Percentiles rank a stretch among this genome's conserved stretches.
These are phyloP conservation scores for Orbilia quercus DNA, from an alignment of 2,329 filamentous ascomycete genomes.

Conservation along the genomic window DNA sequence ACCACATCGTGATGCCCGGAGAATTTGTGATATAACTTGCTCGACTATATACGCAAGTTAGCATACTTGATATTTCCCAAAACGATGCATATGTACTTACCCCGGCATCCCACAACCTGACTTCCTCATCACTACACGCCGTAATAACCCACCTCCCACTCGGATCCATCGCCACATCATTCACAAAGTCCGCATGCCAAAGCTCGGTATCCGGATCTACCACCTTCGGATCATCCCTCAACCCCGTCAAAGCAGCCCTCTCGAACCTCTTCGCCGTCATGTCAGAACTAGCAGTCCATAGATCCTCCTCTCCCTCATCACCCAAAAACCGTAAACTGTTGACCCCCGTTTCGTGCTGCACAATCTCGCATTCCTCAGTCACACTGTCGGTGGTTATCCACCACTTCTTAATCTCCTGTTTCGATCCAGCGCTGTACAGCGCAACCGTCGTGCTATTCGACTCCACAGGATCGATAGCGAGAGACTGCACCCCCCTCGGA, in stretches of 20 bases:
- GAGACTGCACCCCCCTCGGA: constrained; percentile 79
- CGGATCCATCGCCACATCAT: constrained; percentile 77
- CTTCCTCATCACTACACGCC: constrained; percentile 87
- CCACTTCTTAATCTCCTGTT: constrained; percentile 83
- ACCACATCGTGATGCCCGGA: constrained; percentile 93
- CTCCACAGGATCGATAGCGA: constrained; percentile 77
- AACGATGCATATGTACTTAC: constrained; percentile 61
- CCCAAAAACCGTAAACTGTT: constrained; percentile 81
- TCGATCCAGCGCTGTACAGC: constrained; percentile 83
- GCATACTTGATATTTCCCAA: not conserved
- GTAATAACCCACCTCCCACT: constrained; percentile 83
- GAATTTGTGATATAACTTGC: constrained; percentile 78
- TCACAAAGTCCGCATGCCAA: constrained; percentile 87
- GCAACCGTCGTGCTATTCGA: constrained; percentile 67
- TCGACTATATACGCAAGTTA: constrained; percentile 65
- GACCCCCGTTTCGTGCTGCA: constrained; percentile 89
- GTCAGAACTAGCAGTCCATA: constrained; percentile 95
- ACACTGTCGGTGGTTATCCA: constrained; percentile 68
- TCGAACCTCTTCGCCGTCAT: constrained; percentile 79
- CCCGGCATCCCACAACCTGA: constrained; percentile 85
- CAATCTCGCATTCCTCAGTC: constrained; percentile 67
- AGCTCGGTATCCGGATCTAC: constrained; percentile 64
- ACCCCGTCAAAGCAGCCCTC: constrained; percentile 23
- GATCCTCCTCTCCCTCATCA: constrained; percentile 71
- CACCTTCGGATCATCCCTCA: constrained; percentile 43